These are phyloP conservation scores for Ochromonas danica DNA, from an alignment of 108 stramenopile genomes.

Conservation along the genomic window DNA sequence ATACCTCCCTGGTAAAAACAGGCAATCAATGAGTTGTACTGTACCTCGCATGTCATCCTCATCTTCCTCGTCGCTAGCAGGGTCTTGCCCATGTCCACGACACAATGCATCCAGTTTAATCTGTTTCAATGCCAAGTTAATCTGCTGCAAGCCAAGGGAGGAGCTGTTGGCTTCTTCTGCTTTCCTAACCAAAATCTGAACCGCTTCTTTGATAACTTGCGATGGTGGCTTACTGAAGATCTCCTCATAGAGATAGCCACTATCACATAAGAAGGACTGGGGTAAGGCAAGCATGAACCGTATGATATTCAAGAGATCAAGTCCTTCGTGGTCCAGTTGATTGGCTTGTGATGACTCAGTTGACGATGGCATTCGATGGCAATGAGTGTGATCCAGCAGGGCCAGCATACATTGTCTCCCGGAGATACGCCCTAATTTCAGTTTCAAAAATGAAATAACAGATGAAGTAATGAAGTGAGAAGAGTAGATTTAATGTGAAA, in stretches of 20 bases:
- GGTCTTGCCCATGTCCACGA: background rate
- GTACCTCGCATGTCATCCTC: background rate
- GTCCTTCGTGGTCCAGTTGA: background rate
- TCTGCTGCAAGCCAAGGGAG: conserved; percentile 21
- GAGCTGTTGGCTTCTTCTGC: conserved; percentile 1
- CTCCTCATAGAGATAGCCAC: conserved; percentile 10
- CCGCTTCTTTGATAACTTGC: conserved; percentile 12
- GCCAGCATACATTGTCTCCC: conserved; percentile 21
- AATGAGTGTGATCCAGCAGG: background rate
- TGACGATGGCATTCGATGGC: background rate
- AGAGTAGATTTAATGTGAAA: background rate
- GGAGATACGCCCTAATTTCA: background rate
- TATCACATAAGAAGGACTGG: conserved; percentile 19
- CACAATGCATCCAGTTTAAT: conserved; percentile 6
- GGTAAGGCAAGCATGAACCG: background rate
- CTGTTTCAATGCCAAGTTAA: conserved; percentile 33
- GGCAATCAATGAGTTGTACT: too few relatives aligned
- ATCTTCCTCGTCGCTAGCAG: background rate
- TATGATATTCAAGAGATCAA: background rate
- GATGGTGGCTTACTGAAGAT: conserved; percentile 12
- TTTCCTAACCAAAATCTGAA: background rate
- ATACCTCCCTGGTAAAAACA: too few relatives aligned
- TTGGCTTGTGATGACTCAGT: background rate
- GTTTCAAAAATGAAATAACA: background rate
- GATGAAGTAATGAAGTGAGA: background rate